Percentiles rank a stretch among this genome's conserved stretches.
Conservation (phyloP, 2,329 filamentous ascomycete genomes). For the Domatiomyces catenatus region DNA sequence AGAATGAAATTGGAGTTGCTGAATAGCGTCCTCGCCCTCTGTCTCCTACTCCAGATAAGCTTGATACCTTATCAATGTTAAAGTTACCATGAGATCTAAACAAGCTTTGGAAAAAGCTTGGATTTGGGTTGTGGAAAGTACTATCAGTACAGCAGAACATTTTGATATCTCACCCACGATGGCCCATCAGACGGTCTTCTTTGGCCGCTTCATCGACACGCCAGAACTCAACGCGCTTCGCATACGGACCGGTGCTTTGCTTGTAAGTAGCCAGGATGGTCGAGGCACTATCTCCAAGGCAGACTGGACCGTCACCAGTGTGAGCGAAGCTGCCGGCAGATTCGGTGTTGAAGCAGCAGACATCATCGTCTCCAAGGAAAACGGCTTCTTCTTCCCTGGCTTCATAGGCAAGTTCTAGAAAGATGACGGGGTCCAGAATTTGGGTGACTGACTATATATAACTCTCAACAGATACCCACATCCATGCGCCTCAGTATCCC, state of each 20-base stretch:
- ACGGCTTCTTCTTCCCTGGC: conserved; percentile 23
- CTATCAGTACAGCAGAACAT: too few relatives aligned
- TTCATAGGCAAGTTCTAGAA: conserved; percentile 27
- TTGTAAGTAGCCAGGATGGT: conserved; percentile 12
- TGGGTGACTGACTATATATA: neutral
- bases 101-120: too few relatives aligned
- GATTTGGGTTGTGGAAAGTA: too few relatives aligned
- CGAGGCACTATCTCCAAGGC: conserved; percentile 13
- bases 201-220: conserved; percentile 16
- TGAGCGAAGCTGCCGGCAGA: conserved; percentile 10
- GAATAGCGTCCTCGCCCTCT: too few relatives aligned
- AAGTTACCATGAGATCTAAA: too few relatives aligned
- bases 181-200: conserved; percentile 10
- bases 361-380: conserved; percentile 2
- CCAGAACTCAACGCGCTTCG: conserved; percentile 10
- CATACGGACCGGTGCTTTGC: conserved; percentile 14
- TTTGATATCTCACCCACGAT: neutral
- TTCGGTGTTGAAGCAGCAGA: conserved; percentile 11
- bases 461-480: conserved; percentile 63
- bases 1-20: too few relatives aligned
- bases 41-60: too few relatives aligned
- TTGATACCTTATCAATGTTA: too few relatives aligned
- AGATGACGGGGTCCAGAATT: neutral
- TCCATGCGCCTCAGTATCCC: conserved; percentile 88
- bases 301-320: conserved; percentile 12